phyloP scores from a whole-genome alignment of 1,284 basidiomycete genomes.

The Xerocomus tenax region DNA sequence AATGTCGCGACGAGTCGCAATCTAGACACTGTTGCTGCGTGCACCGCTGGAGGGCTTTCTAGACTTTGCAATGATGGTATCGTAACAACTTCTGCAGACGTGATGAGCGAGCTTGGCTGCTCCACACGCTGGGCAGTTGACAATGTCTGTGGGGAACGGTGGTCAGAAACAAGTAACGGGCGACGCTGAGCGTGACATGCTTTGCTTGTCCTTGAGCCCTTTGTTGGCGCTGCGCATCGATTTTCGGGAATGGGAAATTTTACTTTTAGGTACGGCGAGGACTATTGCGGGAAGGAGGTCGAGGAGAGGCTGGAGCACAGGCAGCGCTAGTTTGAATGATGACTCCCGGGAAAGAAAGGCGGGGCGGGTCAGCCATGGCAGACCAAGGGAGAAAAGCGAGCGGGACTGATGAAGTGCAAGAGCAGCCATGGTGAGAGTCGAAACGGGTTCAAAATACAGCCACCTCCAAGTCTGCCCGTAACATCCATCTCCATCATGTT shows the following conservation, averaged over 20 bases:
- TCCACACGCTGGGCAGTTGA: constrained; percentile 89
- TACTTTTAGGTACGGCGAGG: constrained; percentile 91
- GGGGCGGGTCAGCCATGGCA: constrained; percentile 32
- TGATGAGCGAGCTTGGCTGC: constrained; percentile 83
- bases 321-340: constrained; percentile 41
- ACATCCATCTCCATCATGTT: constrained; percentile 60
- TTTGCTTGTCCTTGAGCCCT: constrained; percentile 88
- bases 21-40: background rate
- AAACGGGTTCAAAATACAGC: background rate
- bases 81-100: constrained; percentile 80
- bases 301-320: constrained; percentile 52
- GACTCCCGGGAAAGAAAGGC: constrained; percentile 18
- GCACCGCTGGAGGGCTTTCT: constrained; percentile 15
- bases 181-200: constrained; percentile 40
- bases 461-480: constrained; percentile 11
- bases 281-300: constrained; percentile 84
- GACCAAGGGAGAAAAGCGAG: constrained; percentile 32
- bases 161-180: constrained; percentile 7
- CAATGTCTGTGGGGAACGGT: constrained; percentile 58
- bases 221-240: constrained; percentile 94
- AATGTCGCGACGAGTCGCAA: background rate
- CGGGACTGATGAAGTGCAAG: constrained; percentile 33
- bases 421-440: constrained; percentile 34
- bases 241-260: constrained; percentile 88
- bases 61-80: constrained; percentile 61